A percentile compares a stretch with the other conserved stretches of the same genome.
Conservation (phyloP, 805 yeast species). For the Candida ovalis region DNA sequence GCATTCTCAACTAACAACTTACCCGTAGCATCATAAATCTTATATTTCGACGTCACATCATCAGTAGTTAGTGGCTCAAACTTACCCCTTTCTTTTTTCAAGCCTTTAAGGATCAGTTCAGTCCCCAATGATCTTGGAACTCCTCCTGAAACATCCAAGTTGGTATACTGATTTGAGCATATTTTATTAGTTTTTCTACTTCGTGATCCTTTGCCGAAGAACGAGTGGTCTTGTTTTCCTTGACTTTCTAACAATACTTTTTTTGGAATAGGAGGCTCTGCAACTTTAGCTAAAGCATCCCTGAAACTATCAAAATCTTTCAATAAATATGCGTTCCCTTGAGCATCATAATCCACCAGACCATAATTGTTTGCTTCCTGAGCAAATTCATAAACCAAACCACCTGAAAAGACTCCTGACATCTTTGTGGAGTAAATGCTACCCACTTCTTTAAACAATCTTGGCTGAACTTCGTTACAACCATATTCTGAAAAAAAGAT, state of each 20-base stretch:
- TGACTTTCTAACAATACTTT: conserved; percentile 19
- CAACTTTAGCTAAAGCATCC: conserved; percentile 38
- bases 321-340: conserved; percentile 41
- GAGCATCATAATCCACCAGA: conserved; percentile 46
- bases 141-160: conserved; percentile 38
- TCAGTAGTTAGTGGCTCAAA: conserved; percentile 41
- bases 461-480: conserved; percentile 77
- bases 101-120: conserved; percentile 47
- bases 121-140: conserved; percentile 43
- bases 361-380: conserved; percentile 82
- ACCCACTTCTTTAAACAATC: conserved; percentile 72
- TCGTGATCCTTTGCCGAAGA: background rate
- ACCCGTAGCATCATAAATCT: conserved; percentile 44
- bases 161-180: conserved; percentile 40
- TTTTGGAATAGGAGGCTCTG: conserved; percentile 22
- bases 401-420: conserved; percentile 80
- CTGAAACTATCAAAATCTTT: conserved; percentile 42
- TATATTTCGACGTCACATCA: conserved; percentile 41
- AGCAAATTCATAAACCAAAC: conserved; percentile 75
- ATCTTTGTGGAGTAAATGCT: conserved; percentile 67
- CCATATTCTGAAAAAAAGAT: conserved; percentile 90
- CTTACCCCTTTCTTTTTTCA: conserved; percentile 43
- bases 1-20: conserved; percentile 19
- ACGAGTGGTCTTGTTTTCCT: background rate
- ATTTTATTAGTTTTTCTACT: conserved; percentile 12